phyloP scores from a whole-genome alignment of 1,139 yeast genomes.

The Petasospora fabianii region DNA sequence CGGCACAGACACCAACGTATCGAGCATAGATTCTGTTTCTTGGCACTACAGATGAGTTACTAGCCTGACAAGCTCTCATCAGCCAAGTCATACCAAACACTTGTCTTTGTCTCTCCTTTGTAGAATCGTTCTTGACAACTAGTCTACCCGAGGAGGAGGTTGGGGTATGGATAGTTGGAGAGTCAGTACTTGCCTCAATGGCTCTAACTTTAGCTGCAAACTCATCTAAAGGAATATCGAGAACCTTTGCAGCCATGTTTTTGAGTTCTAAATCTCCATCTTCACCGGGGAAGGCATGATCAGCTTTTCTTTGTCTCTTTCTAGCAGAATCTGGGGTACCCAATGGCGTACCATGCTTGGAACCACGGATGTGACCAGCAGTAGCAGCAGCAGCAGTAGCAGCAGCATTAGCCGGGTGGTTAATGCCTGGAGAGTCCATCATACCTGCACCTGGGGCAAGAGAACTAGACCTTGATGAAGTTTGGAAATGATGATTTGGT shows the following conservation, averaged over 20 bases:
- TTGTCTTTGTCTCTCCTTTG: conserved; percentile 65
- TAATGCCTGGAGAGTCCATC: conserved; percentile 11
- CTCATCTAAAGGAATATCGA: conserved; percentile 44
- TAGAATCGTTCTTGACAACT: conserved; percentile 20
- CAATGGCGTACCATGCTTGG: conserved; percentile 8
- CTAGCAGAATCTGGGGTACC: conserved; percentile 26
- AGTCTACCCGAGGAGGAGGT: conserved; percentile 16
- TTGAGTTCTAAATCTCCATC: conserved; percentile 47
- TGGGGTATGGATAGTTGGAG: conserved; percentile 13
- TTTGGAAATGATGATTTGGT: conserved; percentile 16
- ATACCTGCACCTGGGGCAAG: background rate
- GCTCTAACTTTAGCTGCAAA: conserved; percentile 47
- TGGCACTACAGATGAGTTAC: conserved; percentile 74
- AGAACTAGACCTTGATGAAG: conserved; percentile 21
- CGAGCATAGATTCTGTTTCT: conserved; percentile 78
- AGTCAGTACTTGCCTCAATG: conserved; percentile 35
- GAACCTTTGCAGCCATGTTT: conserved; percentile 43
- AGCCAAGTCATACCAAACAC: conserved; percentile 82
- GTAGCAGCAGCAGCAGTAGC: too few species aligned
- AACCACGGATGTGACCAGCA: conserved; percentile 3
- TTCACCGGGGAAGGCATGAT: conserved; percentile 40
- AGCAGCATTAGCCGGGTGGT: too few species aligned
- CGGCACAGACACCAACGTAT: conserved; percentile 72
- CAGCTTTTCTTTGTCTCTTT: conserved; percentile 36
- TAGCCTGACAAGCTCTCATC: conserved; percentile 60